These are phyloP conservation scores for Chionographis japonica DNA, from an alignment of 106 monocot genomes.

Conservation along the genomic window DNA sequence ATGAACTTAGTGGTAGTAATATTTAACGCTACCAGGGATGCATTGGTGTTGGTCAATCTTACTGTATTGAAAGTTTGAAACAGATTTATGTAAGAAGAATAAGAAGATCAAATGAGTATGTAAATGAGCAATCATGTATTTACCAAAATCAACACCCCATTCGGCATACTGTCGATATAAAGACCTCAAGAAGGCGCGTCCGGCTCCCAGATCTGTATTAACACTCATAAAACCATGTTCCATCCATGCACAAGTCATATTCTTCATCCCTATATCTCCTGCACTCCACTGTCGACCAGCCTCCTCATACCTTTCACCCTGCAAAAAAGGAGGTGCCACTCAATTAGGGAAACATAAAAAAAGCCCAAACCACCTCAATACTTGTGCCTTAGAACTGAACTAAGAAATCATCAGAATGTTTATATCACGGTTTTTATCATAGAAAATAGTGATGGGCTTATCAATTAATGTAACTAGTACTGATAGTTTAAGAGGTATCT, in stretches of 20 bases:
- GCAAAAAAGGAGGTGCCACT: not conserved
- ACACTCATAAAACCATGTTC: slow-evolving; percentile 92
- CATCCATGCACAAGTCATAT: slow-evolving; percentile 84
- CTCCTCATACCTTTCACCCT: slow-evolving; percentile 56
- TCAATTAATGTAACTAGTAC: too few species aligned
- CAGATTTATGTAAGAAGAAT: too few species aligned
- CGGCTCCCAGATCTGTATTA: slow-evolving; percentile 63
- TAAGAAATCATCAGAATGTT: too few species aligned
- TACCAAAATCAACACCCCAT: slow-evolving; percentile 99
- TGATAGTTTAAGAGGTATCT: too few species aligned
- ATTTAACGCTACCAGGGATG: too few species aligned
- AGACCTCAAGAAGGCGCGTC: slow-evolving; percentile 81
- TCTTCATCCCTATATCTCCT: slow-evolving; percentile 56
- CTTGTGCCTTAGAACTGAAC: too few species aligned
- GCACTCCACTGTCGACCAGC: slow-evolving; percentile 42
- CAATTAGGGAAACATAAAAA: not conserved
- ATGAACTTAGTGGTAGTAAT: too few species aligned
- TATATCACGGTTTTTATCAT: too few species aligned
- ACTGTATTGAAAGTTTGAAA: too few species aligned
- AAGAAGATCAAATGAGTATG: too few species aligned
- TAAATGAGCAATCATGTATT: not conserved
- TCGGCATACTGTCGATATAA: slow-evolving; percentile 78
- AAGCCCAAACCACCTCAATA: not conserved
- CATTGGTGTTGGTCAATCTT: too few species aligned
- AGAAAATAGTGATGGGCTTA: too few species aligned